Percentiles rank a stretch among this genome's conserved stretches.
Conservation (phyloP, 2,329 filamentous ascomycete genomes). For the Rhynchosporium graminicola region DNA sequence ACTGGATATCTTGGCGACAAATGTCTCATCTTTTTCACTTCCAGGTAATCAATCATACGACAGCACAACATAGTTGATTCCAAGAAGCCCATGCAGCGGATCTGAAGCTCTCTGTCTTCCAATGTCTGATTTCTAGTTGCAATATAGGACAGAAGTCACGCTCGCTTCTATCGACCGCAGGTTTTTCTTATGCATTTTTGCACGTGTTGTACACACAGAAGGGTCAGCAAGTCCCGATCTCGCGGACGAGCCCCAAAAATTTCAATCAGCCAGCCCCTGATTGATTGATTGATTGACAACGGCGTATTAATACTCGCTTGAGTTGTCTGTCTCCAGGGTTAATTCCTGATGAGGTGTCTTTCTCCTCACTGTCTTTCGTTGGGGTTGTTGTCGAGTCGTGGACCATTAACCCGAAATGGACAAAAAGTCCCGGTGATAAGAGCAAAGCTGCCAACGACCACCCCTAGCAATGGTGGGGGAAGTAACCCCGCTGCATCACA, state of each 20-base stretch:
- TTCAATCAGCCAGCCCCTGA: no score
- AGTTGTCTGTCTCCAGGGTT: conserved; percentile 9
- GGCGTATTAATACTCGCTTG: not conserved
- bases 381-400: conserved; percentile 16
- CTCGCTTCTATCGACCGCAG: not conserved
- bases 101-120: no score
- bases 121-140: no score
- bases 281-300: no score
- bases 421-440: conserved; percentile 37
- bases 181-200: not conserved
- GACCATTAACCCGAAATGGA: conserved; percentile 33
- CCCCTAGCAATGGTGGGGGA: conserved; percentile 25
- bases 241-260: no score
- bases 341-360: conserved; percentile 29
- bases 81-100: no score
- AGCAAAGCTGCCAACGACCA: conserved; percentile 16
- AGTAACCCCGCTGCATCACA: conserved; percentile 18
- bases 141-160: conserved; percentile 2
- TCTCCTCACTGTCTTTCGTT: conserved; percentile 19
- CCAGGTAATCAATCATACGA: no score
- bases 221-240: conserved; percentile 2
- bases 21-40: no score
- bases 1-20: no score
- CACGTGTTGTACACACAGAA: conserved; percentile 1
- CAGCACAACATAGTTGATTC: no score